Evolutionary conservation across 2,329 filamentous ascomycete genomes (phyloP), one percentile per base, ranked within the genome.

Genomic region (Parasarocladium wereldwijsianum): DNA sequence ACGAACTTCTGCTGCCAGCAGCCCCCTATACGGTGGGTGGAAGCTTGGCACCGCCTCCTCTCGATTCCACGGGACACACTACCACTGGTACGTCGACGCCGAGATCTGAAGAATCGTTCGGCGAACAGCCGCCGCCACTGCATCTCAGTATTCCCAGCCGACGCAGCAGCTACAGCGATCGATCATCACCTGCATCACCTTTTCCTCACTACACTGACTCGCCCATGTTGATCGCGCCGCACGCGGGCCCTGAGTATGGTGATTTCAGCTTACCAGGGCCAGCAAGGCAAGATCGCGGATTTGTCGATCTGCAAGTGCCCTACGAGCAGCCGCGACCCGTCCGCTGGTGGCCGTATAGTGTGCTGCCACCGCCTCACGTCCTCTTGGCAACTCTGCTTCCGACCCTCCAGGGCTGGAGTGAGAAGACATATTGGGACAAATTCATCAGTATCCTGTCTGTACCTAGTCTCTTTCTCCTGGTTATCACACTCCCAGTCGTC

Each of bases 391-490:
- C 81, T 0, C 54, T 98, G 0, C 93, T 96, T 41, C 90, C 90
- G 1, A 94, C 87, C 0, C 55, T 98, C 17, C 76, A 75, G 38
- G 75, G 68, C 16, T 98, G 87, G 84, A 60, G 54, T 24, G 70
- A 79, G 17, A 96, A 94, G 53, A 73, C 62, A n/a, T 52, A 78
- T n/a, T 84, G 76, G 73, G 86, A 87, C 43, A 85, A 81, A 45
- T 56, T 85, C 25, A 58, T 94, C 27, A 87, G 84, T 24, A 43
- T 90, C 8, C 65, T 92, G 21, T 86, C 86, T 6, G 76, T 84
- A n/a, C 82, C 86, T 1, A 92, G 80, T 42, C 84, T 98, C 21
- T 82, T 98, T 37, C 57, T 96, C 3, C 63, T 98, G 4, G 87
- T 87, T 1, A 73, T 90, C 26, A 98, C 90, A 1, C 54, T 98